Percentiles rank a stretch among this genome's conserved stretches.
phyloP scores from a whole-genome alignment of 1,139 yeast species.

The Saccharomyces hybrid region DNA sequence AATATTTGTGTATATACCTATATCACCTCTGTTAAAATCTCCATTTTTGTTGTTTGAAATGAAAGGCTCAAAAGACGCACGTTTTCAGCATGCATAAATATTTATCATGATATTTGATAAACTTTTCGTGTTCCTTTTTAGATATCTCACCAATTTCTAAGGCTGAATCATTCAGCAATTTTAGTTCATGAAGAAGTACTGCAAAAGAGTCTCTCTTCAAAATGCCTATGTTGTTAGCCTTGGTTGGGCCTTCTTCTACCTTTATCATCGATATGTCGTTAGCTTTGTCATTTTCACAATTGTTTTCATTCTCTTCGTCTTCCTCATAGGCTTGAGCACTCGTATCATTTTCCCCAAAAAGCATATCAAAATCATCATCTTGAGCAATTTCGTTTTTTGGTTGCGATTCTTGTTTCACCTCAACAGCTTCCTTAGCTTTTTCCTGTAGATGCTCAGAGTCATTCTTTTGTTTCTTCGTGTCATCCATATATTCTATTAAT shows the following conservation, averaged over 20 bases:
- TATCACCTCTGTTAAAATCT: not conserved
- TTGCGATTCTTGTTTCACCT: slow-evolving; percentile 12
- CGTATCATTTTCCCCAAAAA: slow-evolving; percentile 31
- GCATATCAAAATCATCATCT: slow-evolving; percentile 32
- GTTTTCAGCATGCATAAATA: slow-evolving; percentile 24
- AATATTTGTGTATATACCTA: not conserved
- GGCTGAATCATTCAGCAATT: slow-evolving; percentile 13
- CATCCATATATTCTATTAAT: slow-evolving; percentile 20
- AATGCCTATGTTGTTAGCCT: slow-evolving; percentile 8
- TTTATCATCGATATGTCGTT: slow-evolving; percentile 6
- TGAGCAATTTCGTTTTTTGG: slow-evolving; percentile 16
- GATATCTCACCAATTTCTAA: slow-evolving; percentile 14
- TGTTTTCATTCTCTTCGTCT: slow-evolving; percentile 7
- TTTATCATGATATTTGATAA: slow-evolving; percentile 19
- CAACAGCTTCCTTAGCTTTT: slow-evolving; percentile 4
- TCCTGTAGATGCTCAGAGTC: not conserved
- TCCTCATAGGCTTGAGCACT: slow-evolving; percentile 24
- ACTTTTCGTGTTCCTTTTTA: slow-evolving; percentile 17
- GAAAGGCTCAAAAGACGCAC: slow-evolving; percentile 20
- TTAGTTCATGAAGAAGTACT: slow-evolving; percentile 18
- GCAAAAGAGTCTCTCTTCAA: slow-evolving; percentile 24
- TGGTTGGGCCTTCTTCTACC: slow-evolving; percentile 5
- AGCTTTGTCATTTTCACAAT: not conserved
- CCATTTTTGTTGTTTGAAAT: not conserved
- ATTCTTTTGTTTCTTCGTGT: slow-evolving; percentile 1